These are phyloP conservation scores for Physaria fendleri DNA, from an alignment of 345 rosid genomes.

Conservation along the genomic window DNA sequence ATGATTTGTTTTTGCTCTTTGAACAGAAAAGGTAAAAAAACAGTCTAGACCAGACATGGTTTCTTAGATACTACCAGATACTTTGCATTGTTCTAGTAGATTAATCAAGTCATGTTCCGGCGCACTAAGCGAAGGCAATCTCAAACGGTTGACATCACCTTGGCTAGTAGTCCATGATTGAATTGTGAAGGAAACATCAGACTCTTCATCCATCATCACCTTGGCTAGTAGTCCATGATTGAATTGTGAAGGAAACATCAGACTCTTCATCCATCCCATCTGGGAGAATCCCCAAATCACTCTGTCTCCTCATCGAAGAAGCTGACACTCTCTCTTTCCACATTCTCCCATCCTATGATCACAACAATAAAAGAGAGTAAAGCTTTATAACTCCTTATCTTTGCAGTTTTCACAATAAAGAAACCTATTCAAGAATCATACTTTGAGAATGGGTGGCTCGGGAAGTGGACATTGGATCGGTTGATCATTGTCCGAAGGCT, in stretches of 20 bases:
- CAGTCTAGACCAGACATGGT: conserved; percentile 6
- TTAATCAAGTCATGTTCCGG: conserved; percentile 71
- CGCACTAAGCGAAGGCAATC: conserved; percentile 78
- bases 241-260: conserved; percentile 27
- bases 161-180: conserved; percentile 29
- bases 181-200: conserved; percentile 30
- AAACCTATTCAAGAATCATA: conserved; percentile 31
- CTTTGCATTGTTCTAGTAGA: conserved; percentile 69
- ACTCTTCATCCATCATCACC: conserved; percentile 38
- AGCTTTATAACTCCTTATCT: not conserved
- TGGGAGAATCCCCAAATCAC: conserved; percentile 54
- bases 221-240: conserved; percentile 27
- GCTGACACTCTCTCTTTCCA: conserved; percentile 88
- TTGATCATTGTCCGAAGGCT: conserved; percentile 66
- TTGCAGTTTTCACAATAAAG: not conserved
- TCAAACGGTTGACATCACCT: conserved; percentile 34
- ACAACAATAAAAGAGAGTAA: not conserved
- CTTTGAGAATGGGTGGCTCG: conserved; percentile 88
- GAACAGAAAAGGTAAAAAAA: not conserved
- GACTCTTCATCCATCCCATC: conserved; percentile 48
- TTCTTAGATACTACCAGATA: conserved; percentile 47
- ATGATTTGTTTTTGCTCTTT: conserved; percentile 12
- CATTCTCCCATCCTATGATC: conserved; percentile 72
- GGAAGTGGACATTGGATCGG: conserved; percentile 86
- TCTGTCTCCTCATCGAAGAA: conserved; percentile 51